phyloP scores from a whole-genome alignment of 202 grass and related monocot species.

The Dendrocalamus latiflorus region DNA sequence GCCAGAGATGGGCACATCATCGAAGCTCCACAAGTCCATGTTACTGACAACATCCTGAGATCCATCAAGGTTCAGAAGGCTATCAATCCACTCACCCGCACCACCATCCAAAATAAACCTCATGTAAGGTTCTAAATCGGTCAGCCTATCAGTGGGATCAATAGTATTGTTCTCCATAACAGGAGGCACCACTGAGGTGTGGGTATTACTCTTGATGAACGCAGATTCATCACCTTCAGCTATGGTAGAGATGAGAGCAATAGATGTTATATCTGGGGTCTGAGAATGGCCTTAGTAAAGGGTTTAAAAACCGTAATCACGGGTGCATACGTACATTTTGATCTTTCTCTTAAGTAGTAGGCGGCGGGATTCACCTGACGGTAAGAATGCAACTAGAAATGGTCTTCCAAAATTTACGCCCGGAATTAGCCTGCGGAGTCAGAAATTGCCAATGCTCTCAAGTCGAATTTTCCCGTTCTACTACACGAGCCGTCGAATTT shows the following conservation, averaged over 20 bases:
- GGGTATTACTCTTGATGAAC: neutral
- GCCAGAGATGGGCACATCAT: slow-evolving; percentile 38
- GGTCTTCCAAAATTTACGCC: too few species aligned
- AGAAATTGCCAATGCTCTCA: too few species aligned
- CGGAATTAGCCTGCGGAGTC: too few species aligned
- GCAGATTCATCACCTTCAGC: slow-evolving; percentile 27
- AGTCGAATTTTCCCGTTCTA: neutral
- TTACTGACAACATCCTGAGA: slow-evolving; percentile 37
- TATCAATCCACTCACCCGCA: slow-evolving; percentile 45
- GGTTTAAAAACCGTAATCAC: too few species aligned
- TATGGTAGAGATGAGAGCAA: slow-evolving; percentile 40
- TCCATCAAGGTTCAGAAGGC: slow-evolving; percentile 46
- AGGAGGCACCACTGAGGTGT: slow-evolving; percentile 15
- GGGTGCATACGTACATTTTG: too few species aligned
- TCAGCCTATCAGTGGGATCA: slow-evolving; percentile 38
- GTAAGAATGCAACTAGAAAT: too few species aligned
- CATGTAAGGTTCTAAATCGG: slow-evolving; percentile 59
- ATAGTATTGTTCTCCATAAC: slow-evolving; percentile 27
- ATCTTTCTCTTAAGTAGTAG: too few species aligned
- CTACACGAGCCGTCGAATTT: too few species aligned
- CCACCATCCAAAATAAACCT: slow-evolving; percentile 51
- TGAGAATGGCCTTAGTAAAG: neutral
- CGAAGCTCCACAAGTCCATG: slow-evolving; percentile 84
- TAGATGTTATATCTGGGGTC: slow-evolving; percentile 69
- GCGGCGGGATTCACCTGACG: too few species aligned